phyloP scores from a whole-genome alignment of 2,329 filamentous ascomycete species.

The Ophiocordyceps camponoti-leonardi region DNA sequence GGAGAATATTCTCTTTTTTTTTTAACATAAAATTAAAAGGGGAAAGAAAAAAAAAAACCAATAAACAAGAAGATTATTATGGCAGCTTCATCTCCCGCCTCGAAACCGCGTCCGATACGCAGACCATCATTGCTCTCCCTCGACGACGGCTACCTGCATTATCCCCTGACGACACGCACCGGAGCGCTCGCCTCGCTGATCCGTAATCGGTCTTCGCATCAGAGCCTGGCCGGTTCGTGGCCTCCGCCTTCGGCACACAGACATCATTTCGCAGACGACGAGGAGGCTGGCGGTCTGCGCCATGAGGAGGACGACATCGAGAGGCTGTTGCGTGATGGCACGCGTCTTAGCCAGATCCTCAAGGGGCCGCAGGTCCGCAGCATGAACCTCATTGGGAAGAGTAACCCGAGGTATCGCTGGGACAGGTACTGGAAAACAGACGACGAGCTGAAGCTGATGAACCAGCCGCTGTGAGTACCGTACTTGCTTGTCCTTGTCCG shows the following conservation, averaged over 20 bases:
- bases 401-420: slow-evolving; percentile 74
- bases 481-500: background rate
- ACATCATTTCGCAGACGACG: slow-evolving; percentile 12
- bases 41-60: too few species aligned
- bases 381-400: slow-evolving; percentile 76
- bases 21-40: too few species aligned
- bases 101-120: slow-evolving; percentile 6
- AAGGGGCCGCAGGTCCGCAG: slow-evolving; percentile 60
- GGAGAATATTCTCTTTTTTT: too few species aligned
- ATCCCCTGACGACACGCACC: slow-evolving; percentile 17
- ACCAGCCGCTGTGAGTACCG: slow-evolving; percentile 51
- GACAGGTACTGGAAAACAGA: slow-evolving; percentile 73
- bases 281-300: slow-evolving; percentile 12
- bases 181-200: slow-evolving; percentile 20
- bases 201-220: slow-evolving; percentile 18
- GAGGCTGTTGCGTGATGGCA: slow-evolving; percentile 33
- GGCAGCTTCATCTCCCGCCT: background rate
- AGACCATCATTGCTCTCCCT: slow-evolving; percentile 15
- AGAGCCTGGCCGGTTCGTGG: slow-evolving; percentile 12
- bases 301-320: slow-evolving; percentile 25
- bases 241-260: slow-evolving; percentile 7
- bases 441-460: slow-evolving; percentile 54
- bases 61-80: too few species aligned
- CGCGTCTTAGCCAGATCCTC: slow-evolving; percentile 40
- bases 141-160: slow-evolving; percentile 14